Base-by-base conservation (phyloP, 164 flowering plant species). In the Piper longum region DNA sequence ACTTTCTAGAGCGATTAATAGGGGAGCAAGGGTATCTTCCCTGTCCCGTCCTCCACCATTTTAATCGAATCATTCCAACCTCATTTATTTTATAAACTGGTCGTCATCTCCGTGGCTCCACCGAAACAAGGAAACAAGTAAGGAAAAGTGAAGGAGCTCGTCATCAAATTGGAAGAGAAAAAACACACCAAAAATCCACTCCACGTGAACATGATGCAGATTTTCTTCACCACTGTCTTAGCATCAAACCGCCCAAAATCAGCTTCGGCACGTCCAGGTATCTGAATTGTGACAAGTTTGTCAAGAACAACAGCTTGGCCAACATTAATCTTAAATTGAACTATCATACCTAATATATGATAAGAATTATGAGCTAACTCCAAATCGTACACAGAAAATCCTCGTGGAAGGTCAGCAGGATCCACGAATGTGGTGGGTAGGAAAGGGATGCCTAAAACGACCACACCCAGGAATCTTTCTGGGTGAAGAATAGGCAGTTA, bases 221-320 rank as follows among this genome's bases (percentile, higher is more conserved):
- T 43, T 26, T 26, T 26, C 36, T 71, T 72, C 40, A 82, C 64
- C 45, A 84, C 88, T 0, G 84, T 78, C 70, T 82, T 80, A 4
- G 67, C 75, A 65, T 76, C 78, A 3, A 80, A 70, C 36, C 81
- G 76, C 5, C 77, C 76, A 65, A 80, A 80, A 74, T 80, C 88
- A 0, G 81, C 88, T 70, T 84, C 85, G 0, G 83, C 88, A 48
- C 82, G 44, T 54, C 83, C 82, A 16, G 83, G 82, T 56, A 78
- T 74, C 85, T 84, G 68, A 39, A 16, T 57, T 4, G 8, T 48
- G 11, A 57, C 60, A 57, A 36, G 62, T 9, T 39, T 39, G 48
- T 3, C 8, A 60, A 41, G 43, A 40, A 59, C 19, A 60, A 4
- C 60, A 57, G 61, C 36, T 6, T 4, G 41, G 57, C 6, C 8